Conservation (phyloP, 2,329 filamentous ascomycete genomes). For the Fusarium mangiferae region DNA sequence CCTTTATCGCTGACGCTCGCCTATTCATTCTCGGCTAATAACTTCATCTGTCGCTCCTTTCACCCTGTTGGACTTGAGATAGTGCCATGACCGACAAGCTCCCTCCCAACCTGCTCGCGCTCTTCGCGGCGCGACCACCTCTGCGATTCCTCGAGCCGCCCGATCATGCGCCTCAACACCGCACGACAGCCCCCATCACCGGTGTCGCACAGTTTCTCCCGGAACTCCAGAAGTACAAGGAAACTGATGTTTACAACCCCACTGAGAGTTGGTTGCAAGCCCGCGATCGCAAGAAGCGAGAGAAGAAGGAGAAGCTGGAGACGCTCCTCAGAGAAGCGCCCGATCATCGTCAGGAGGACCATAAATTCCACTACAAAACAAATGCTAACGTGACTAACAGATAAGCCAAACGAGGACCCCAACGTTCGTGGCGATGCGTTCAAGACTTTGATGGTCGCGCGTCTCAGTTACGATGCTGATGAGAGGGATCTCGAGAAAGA, state of each 20-base stretch:
- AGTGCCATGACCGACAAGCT: slow-evolving; percentile 92
- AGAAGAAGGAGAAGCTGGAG: slow-evolving; percentile 78
- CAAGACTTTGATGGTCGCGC: slow-evolving; percentile 92
- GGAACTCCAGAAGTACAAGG: slow-evolving; percentile 79
- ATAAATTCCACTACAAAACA: background rate
- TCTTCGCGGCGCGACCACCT: slow-evolving; percentile 94
- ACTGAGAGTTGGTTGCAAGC: slow-evolving; percentile 94
- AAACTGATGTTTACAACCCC: slow-evolving; percentile 78
- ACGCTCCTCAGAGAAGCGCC: slow-evolving; percentile 71
- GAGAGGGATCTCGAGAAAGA: slow-evolving; percentile 92
- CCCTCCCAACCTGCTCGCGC: slow-evolving; percentile 88
- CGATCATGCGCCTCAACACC: slow-evolving; percentile 85
- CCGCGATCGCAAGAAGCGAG: slow-evolving; percentile 83
- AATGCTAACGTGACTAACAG: slow-evolving; percentile 56
- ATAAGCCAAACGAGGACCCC: slow-evolving; percentile 83
- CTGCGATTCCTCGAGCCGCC: slow-evolving; percentile 87
- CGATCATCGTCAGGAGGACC: slow-evolving; percentile 64
- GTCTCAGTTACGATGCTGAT: slow-evolving; percentile 88
- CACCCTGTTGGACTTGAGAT: slow-evolving; percentile 9
- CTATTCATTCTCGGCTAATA: slow-evolving; percentile 16
- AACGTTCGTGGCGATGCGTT: slow-evolving; percentile 94
- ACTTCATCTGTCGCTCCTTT: slow-evolving; percentile 1
- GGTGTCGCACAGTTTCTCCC: slow-evolving; percentile 81
- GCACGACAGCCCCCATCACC: slow-evolving; percentile 76
- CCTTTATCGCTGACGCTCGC: slow-evolving; percentile 19